A percentile compares a stretch with the other conserved stretches of the same genome.
Conservation (phyloP, 257 asterid species). For the Echites panduratus region DNA sequence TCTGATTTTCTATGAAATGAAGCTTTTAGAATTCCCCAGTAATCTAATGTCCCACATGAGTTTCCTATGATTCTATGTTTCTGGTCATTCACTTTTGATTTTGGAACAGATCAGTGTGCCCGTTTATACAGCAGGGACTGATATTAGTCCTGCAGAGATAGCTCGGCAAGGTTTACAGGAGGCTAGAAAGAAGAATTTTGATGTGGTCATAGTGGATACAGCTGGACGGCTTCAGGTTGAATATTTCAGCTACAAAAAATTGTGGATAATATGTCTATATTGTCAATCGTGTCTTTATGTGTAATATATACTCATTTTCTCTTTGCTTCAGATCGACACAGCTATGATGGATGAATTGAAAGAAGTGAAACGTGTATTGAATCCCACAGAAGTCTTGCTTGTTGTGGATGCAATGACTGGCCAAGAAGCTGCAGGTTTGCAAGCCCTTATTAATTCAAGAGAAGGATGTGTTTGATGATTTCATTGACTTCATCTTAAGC, state of each 20-base stretch:
- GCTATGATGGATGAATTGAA: slow-evolving; percentile 94
- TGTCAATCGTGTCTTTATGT: slow-evolving; percentile 7
- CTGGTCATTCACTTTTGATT: slow-evolving; percentile 23
- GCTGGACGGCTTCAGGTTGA: slow-evolving; percentile 98
- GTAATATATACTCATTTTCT: neutral
- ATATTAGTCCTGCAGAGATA: slow-evolving; percentile 82
- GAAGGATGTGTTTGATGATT: neutral
- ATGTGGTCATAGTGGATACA: slow-evolving; percentile 98
- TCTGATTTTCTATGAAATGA: neutral
- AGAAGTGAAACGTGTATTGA: slow-evolving; percentile 71
- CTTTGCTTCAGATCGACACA: slow-evolving; percentile 70
- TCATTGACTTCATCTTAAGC: neutral
- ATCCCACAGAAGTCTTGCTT: slow-evolving; percentile 92
- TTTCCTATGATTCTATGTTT: neutral
- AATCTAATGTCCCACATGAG: neutral
- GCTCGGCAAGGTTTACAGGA: slow-evolving; percentile 84
- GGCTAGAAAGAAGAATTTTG: slow-evolving; percentile 73
- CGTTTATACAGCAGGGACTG: slow-evolving; percentile 88
- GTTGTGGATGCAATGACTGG: slow-evolving; percentile 99
- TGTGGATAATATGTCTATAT: slow-evolving; percentile 7
- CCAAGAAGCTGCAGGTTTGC: slow-evolving; percentile 97
- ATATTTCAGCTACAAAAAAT: slow-evolving; percentile 19
- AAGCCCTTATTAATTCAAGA: slow-evolving; percentile 5
- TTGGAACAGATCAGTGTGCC: slow-evolving; percentile 86
- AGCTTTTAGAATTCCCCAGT: neutral